These are phyloP conservation scores for Medicago arabica DNA, from an alignment of 306 rosid species.

Conservation along the genomic window DNA sequence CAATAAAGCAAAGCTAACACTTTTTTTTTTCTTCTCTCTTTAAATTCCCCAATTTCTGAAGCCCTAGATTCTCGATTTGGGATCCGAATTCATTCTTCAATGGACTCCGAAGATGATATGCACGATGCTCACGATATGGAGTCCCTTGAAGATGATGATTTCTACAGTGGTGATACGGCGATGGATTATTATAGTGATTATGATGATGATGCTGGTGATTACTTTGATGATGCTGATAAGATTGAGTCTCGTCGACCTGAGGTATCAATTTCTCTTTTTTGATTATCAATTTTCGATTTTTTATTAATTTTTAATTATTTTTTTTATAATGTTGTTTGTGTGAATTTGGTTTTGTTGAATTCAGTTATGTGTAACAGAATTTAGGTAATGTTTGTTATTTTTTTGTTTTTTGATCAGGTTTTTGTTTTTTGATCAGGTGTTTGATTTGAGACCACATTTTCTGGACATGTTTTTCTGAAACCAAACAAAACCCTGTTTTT, in stretches of 20 bases:
- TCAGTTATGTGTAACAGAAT: neutral
- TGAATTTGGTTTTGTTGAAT: neutral
- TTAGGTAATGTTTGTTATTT: too few relatives aligned
- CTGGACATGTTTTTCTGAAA: neutral
- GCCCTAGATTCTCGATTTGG: neutral
- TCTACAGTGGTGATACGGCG: conserved; percentile 74
- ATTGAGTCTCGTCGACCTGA: conserved; percentile 71
- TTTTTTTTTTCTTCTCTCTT: conserved; percentile 7
- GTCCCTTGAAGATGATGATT: conserved; percentile 76
- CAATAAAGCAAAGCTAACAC: too few relatives aligned
- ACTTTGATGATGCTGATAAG: conserved; percentile 52
- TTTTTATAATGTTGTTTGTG: conserved; percentile 4
- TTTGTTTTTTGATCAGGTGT: neutral
- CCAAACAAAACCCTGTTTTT: neutral
- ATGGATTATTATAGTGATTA: conserved; percentile 63
- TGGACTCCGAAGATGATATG: conserved; percentile 94
- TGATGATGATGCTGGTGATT: conserved; percentile 62
- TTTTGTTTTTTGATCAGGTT: neutral
- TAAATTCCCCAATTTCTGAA: neutral
- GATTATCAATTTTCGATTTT: neutral
- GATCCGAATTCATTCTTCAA: neutral
- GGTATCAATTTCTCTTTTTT: conserved; percentile 43
- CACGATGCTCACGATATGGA: conserved; percentile 83
- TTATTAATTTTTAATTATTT: neutral
- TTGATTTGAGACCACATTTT: neutral